phyloP scores from a whole-genome alignment of 2,329 filamentous ascomycete genomes.

The Aspergillus floridensis region DNA sequence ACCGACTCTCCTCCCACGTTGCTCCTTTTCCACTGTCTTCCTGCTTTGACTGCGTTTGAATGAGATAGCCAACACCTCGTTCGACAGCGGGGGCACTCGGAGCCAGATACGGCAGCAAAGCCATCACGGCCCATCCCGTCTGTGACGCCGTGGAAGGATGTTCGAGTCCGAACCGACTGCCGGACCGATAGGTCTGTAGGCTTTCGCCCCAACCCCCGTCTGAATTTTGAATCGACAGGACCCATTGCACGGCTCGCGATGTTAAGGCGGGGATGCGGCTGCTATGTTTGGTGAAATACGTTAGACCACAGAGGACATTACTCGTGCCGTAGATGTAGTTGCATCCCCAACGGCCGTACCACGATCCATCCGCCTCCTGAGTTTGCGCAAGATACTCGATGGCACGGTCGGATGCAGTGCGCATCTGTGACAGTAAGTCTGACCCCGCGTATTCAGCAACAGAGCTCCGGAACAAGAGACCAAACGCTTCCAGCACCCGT shows the following conservation, averaged over 20 bases:
- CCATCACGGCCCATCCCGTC: conserved; percentile 33
- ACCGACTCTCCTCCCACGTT: not conserved
- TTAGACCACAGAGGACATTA: conserved; percentile 29
- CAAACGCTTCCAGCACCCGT: conserved; percentile 30
- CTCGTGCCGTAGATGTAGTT: conserved; percentile 38
- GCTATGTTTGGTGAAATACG: not conserved
- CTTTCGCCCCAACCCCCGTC: conserved; percentile 35
- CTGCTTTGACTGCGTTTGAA: conserved; percentile 8
- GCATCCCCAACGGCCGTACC: conserved; percentile 33
- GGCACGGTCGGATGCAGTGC: not conserved
- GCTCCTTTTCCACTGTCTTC: not conserved
- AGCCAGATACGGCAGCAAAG: conserved; percentile 16
- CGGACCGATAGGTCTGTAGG: conserved; percentile 18
- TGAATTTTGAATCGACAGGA: conserved; percentile 24
- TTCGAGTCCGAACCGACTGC: conserved; percentile 12
- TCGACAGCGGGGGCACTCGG: conserved; percentile 8
- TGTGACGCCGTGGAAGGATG: conserved; percentile 29
- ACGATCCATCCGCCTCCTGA: conserved; percentile 27
- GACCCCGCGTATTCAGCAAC: not conserved
- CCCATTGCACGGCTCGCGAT: conserved; percentile 18
- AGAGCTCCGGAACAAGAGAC: conserved; percentile 7
- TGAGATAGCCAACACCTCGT: conserved; percentile 18
- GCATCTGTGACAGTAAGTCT: not conserved
- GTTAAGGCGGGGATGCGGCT: not conserved
- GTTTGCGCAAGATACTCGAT: not conserved